These are phyloP conservation scores for Stereum hirsutum DNA, from an alignment of 1,284 basidiomycete species.

Conservation along the genomic window DNA sequence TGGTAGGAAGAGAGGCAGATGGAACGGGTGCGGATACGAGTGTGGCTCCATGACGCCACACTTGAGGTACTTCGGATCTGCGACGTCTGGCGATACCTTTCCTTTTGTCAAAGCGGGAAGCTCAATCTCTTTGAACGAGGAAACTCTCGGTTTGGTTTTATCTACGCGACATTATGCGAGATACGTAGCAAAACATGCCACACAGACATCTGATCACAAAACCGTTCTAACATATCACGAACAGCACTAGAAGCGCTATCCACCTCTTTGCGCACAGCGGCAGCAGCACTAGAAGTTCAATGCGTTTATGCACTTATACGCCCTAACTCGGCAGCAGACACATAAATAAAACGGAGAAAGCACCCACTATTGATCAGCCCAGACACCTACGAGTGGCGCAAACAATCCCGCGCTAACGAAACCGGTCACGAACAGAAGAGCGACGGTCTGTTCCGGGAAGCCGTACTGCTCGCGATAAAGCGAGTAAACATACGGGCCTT, in stretches of 20 bases:
- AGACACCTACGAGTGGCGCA: constrained; percentile 62
- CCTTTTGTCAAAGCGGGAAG: no score
- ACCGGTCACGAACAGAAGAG: constrained; percentile 62
- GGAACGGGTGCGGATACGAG: background rate
- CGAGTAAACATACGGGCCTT: constrained; percentile 69
- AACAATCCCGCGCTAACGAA: constrained; percentile 61
- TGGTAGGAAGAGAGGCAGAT: background rate
- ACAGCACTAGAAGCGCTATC: no score
- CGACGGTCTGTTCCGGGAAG: constrained; percentile 54
- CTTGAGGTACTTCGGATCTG: background rate
- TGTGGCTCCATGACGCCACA: background rate
- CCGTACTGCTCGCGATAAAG: constrained; percentile 62
- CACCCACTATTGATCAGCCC: constrained; percentile 69
- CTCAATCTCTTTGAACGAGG: no score
- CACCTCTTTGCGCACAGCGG: no score
- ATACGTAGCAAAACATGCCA: no score
- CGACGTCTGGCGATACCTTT: background rate
- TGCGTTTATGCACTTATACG: no score
- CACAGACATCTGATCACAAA: no score
- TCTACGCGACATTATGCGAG: no score
- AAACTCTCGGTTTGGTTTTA: no score
- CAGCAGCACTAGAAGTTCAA: no score
- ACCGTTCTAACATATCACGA: no score
- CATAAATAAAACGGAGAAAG: background rate
- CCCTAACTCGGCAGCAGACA: no score